Percentiles rank a stretch among this genome's conserved stretches.
phyloP scores from a whole-genome alignment of 2,329 filamentous ascomycete genomes.

The Leptodontidium sp. region DNA sequence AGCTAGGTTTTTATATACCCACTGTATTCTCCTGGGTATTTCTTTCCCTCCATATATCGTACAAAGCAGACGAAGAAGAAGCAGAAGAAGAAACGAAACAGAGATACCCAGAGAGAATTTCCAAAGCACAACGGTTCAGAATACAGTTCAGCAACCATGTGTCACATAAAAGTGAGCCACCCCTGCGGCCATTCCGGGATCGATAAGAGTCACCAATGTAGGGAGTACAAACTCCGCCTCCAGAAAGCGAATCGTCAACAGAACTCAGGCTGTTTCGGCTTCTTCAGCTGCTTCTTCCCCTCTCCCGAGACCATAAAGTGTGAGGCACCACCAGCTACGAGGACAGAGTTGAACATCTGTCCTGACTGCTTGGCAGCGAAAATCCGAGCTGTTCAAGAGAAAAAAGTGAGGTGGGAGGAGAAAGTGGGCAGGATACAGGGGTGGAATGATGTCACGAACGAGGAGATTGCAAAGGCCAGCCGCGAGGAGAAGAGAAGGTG shows the following conservation, averaged over 20 bases:
- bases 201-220: not conserved
- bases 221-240: not conserved
- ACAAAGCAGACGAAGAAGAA: too few species aligned
- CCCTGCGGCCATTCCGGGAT: not conserved
- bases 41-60: too few species aligned
- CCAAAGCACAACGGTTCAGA: too few species aligned
- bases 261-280: not conserved
- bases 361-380: not conserved
- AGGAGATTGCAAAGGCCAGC: not conserved
- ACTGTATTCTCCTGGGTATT: too few species aligned
- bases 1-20: too few species aligned
- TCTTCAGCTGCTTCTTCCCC: slow-evolving; percentile 1
- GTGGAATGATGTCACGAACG: not conserved
- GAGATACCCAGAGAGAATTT: too few species aligned
- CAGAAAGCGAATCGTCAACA: not conserved
- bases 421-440: not conserved
- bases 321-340: not conserved
- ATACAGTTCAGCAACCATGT: slow-evolving; percentile 1
- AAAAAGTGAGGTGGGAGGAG: not conserved
- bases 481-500: slow-evolving; percentile 1
- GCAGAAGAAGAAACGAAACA: not conserved
- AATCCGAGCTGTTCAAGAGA: not conserved
- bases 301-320: not conserved
- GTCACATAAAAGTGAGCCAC: slow-evolving; percentile 1
- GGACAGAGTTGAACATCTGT: not conserved